Evolutionary conservation across 768 basidiomycete species (phyloP), one percentile per base, ranked within the genome.

Genomic region (Rubroboletus satanas): DNA sequence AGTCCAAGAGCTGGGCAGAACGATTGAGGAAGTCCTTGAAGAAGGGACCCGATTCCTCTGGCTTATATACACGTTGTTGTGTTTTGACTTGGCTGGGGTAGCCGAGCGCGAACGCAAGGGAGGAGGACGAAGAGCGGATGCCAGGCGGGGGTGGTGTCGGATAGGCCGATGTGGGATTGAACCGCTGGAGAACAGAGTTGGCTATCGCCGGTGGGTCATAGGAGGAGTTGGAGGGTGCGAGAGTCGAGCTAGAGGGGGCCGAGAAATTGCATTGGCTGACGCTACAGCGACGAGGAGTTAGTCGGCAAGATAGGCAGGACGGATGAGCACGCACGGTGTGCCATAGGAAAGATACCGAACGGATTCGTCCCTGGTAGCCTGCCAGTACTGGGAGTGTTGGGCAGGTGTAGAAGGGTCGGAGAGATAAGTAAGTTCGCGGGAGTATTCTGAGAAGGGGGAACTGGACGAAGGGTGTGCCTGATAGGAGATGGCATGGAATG

Each of bases 21-120:
- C 68, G 67, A 29, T 59, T 59, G 7, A 92, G 66, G 66, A 89
- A 88, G 23, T 80, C 73, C 54, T 86, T 79, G 66, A 89, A 88
- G 66, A 88, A 90, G 4, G 73, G 67, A 3, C 75, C 67, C 1
- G 86, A 89, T 43, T 90, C 83, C 52, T 81, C 75, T 7, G 85
- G 78, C 18, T 72, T 68, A 62, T 81, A 81, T 9, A 72, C 61
- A 21, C 57, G 66, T 36, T 66, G 60, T 26, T 70, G 68, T 7
- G 63, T 41, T 45, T 58, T 67, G 29, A 17, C 51, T 38, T 67
- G 64, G 29, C 63, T 70, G 6, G 74, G 75, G 39, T 75, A 70
- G 6, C 85, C 87, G 23, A 92, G 78, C 4, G 90, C 90, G 66
- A 77, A 78, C 5, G 89, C 88, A 52, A 90, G 80, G 12, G 89